phyloP scores from a whole-genome alignment of 306 rosid species.

The Trifolium subterraneum region DNA sequence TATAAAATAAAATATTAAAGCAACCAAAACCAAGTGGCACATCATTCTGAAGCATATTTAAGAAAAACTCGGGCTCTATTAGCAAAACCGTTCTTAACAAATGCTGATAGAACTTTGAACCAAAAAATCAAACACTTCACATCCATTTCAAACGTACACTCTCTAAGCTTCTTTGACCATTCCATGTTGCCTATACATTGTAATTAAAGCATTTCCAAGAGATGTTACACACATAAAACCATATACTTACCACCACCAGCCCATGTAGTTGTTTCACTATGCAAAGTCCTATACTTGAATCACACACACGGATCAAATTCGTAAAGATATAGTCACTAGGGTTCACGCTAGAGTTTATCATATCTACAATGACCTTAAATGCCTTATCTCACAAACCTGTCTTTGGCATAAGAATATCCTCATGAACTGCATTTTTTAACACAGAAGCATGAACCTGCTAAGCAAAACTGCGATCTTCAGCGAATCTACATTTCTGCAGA shows the following conservation, averaged over 20 bases:
- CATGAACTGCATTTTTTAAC: conserved; percentile 47
- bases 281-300: conserved; percentile 33
- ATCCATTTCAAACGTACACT: too few relatives aligned
- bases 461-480: conserved; percentile 27
- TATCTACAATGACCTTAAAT: conserved; percentile 42
- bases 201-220: conserved; percentile 55
- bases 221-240: conserved; percentile 47
- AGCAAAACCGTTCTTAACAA: neutral
- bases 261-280: conserved; percentile 56
- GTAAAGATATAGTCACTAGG: conserved; percentile 45
- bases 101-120: conserved; percentile 44
- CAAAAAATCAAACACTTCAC: conserved; percentile 32
- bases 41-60: conserved; percentile 46
- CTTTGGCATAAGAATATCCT: neutral
- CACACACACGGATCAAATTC: conserved; percentile 50
- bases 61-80: conserved; percentile 42
- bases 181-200: conserved; percentile 52
- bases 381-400: conserved; percentile 51
- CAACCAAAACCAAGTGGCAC: neutral
- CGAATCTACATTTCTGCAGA: conserved; percentile 49
- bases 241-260: conserved; percentile 50
- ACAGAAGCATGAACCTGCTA: conserved; percentile 56
- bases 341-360: conserved; percentile 44
- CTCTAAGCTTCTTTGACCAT: too few relatives aligned
- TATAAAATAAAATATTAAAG: conserved; percentile 30